Percentiles rank a stretch among this genome's conserved stretches.
phyloP scores from a whole-genome alignment of 805 yeast species.

The Lachancea thermotolerans region DNA sequence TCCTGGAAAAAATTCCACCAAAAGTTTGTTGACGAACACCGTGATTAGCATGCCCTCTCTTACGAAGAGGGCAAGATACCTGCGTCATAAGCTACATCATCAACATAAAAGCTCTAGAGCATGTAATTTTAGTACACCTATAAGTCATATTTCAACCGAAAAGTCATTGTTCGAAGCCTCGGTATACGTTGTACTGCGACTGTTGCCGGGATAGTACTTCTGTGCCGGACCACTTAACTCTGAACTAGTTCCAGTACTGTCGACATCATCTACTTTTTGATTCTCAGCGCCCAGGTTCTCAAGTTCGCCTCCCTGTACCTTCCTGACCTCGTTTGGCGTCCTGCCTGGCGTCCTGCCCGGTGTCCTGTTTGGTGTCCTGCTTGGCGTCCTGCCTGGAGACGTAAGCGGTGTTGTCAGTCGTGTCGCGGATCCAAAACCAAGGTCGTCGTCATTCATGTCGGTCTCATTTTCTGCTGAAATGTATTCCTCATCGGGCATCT shows the following conservation, averaged over 20 bases:
- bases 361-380: neutral
- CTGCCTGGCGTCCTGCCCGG: too few relatives aligned
- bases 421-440: neutral
- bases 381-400: neutral
- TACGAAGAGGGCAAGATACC: neutral
- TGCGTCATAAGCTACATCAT: neutral
- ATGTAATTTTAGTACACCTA: too few relatives aligned
- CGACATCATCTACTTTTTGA: too few relatives aligned
- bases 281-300: too few relatives aligned
- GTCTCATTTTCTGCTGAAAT: slow-evolving; percentile 6
- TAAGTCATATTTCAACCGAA: too few relatives aligned
- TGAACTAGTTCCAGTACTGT: too few relatives aligned
- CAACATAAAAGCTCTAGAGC: neutral
- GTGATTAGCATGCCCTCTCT: slow-evolving; percentile 15
- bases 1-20: slow-evolving; percentile 75
- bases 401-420: neutral
- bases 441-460: slow-evolving; percentile 3
- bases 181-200: too few relatives aligned
- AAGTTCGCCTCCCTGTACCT: too few relatives aligned
- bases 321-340: neutral
- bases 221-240: too few relatives aligned
- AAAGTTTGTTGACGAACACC: slow-evolving; percentile 55
- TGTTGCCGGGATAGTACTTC: too few relatives aligned
- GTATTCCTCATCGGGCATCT: slow-evolving; percentile 12
- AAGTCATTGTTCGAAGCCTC: too few relatives aligned